Conservation (phyloP, 1,284 basidiomycete species). For the Gymnopus androsaceus region DNA sequence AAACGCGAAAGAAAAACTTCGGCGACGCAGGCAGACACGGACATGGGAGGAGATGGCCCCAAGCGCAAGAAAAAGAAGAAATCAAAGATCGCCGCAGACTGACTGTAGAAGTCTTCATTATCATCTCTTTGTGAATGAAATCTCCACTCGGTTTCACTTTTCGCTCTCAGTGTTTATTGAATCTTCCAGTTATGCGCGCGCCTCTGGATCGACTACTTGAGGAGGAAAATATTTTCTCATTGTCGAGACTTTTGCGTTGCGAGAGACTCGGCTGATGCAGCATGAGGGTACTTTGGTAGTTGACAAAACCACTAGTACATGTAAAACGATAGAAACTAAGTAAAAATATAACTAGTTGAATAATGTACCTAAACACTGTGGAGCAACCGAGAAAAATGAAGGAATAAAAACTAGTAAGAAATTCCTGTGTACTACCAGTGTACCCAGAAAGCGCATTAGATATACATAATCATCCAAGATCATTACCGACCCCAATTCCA, state of each 20-base stretch:
- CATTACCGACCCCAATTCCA: slow-evolving; percentile 3
- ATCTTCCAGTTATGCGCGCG: no score
- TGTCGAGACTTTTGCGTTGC: neutral
- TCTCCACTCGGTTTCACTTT: no score
- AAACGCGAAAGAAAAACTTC: slow-evolving; percentile 30
- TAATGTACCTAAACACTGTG: slow-evolving; percentile 6
- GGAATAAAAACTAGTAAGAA: neutral
- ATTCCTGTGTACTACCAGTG: slow-evolving; percentile 3
- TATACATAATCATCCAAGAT: slow-evolving; percentile 15
- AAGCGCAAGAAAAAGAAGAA: slow-evolving; percentile 41
- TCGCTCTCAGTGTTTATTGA: no score
- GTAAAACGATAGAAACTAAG: slow-evolving; percentile 3
- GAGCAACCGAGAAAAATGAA: slow-evolving; percentile 8
- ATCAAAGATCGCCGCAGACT: slow-evolving; percentile 9
- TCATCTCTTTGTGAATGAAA: neutral
- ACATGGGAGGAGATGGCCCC: slow-evolving; percentile 18
- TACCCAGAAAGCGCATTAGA: neutral
- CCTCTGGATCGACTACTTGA: neutral
- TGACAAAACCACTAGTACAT: slow-evolving; percentile 1
- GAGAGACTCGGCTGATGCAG: neutral
- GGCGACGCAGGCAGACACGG: slow-evolving; percentile 22
- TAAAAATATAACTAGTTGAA: neutral
- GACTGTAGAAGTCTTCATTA: neutral
- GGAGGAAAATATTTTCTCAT: neutral
- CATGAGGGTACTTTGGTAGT: neutral